Evolutionary conservation across 345 rosid genomes (phyloP).

Genomic region (Nephelium lappaceum): DNA sequence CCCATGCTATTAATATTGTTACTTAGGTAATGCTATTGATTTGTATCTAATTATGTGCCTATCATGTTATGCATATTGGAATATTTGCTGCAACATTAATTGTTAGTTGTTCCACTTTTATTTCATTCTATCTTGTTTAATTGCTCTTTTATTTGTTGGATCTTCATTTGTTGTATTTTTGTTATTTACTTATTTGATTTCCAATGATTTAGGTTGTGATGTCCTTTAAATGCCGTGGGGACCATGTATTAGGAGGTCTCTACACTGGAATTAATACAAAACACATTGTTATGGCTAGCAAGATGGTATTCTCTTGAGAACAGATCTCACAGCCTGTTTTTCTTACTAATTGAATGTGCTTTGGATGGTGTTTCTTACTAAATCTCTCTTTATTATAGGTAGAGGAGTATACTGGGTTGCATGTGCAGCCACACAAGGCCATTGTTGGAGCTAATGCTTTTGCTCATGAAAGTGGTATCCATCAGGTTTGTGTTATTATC

Average conservation of each 20-base stretch:
- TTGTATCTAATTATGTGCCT: neutral
- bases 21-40: neutral
- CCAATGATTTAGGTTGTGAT: conserved; percentile 65
- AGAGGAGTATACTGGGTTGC: conserved; percentile 90
- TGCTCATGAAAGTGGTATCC: conserved; percentile 97
- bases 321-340: conserved; percentile 3
- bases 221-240: conserved; percentile 91
- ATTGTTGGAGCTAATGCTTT: conserved; percentile 97
- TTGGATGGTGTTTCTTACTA: conserved; percentile 2
- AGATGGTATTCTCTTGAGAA: conserved; percentile 62
- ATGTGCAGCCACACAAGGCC: conserved; percentile 93
- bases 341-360: neutral
- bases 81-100: conserved; percentile 7
- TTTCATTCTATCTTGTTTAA: neutral
- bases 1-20: neutral
- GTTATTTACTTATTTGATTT: neutral
- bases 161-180: neutral
- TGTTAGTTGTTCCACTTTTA: neutral
- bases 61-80: neutral
- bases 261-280: conserved; percentile 74
- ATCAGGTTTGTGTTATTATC: conserved; percentile 58
- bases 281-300: conserved; percentile 89
- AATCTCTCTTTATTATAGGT: conserved; percentile 46
- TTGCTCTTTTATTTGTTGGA: neutral
- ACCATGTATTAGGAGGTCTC: conserved; percentile 72